Evolutionary conservation across 1,284 basidiomycete species (phyloP).

Genomic region (Grifola frondosa): DNA sequence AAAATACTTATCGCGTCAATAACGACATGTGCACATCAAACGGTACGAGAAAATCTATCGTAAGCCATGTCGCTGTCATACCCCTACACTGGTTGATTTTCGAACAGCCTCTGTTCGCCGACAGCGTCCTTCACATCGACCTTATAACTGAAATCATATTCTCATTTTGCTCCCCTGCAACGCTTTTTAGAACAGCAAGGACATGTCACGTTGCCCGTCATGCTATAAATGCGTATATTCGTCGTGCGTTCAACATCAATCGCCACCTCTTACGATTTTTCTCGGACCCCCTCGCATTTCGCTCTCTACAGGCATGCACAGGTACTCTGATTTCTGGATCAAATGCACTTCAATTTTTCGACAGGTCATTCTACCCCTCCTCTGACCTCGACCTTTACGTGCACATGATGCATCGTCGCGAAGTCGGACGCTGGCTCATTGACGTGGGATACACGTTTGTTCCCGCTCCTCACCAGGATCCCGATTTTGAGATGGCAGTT

Average conservation of each 20-base stretch:
- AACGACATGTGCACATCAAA: too few relatives aligned
- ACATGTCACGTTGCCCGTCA: conserved; percentile 19
- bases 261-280: conserved; percentile 27
- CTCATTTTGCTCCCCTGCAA: conserved; percentile 14
- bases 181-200: conserved; percentile 21
- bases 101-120: conserved; percentile 13
- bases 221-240: conserved; percentile 21
- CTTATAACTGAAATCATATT: conserved; percentile 31
- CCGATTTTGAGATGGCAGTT: conserved; percentile 17
- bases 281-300: conserved; percentile 37
- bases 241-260: conserved; percentile 26
- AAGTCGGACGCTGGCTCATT: conserved; percentile 23
- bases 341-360: conserved; percentile 48
- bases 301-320: conserved; percentile 43
- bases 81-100: too few relatives aligned
- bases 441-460: conserved; percentile 20
- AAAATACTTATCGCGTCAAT: too few relatives aligned
- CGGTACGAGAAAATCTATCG: too few relatives aligned
- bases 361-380: conserved; percentile 40
- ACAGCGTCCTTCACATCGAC: conserved; percentile 27
- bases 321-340: conserved; percentile 50
- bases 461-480: conserved; percentile 20
- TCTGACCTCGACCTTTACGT: conserved; percentile 51
- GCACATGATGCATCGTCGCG: conserved; percentile 18
- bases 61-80: too few relatives aligned